These are phyloP conservation scores for Aspergillus ruber DNA, from an alignment of 2,329 filamentous ascomycete species.

Conservation along the genomic window DNA sequence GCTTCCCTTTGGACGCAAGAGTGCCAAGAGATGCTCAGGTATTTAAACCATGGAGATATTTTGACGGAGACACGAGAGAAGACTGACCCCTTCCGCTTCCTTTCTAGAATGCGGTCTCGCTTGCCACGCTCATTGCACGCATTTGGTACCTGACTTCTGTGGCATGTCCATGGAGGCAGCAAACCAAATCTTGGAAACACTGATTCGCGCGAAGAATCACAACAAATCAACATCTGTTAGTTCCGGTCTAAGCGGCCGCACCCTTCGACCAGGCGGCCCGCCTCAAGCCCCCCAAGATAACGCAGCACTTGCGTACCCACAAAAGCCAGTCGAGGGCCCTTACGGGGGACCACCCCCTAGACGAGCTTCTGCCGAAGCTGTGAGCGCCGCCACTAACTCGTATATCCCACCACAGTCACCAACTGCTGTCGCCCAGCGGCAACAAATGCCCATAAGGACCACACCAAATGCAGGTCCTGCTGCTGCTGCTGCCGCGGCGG, in stretches of 20 bases:
- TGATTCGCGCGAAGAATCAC: slow-evolving; percentile 71
- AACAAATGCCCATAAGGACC: slow-evolving; percentile 42
- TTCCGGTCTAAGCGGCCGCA: slow-evolving; percentile 57
- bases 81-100: slow-evolving; percentile 6
- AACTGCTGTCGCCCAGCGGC: slow-evolving; percentile 30
- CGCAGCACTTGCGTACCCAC: slow-evolving; percentile 28
- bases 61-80: background rate
- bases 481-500: slow-evolving; percentile 44
- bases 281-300: slow-evolving; percentile 38
- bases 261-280: slow-evolving; percentile 52
- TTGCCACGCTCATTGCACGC: slow-evolving; percentile 83
- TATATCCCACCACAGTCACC: slow-evolving; percentile 43
- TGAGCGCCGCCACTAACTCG: slow-evolving; percentile 38
- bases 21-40: slow-evolving; percentile 86
- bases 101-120: slow-evolving; percentile 77
- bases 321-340: slow-evolving; percentile 30
- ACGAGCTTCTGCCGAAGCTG: slow-evolving; percentile 34
- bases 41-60: slow-evolving; percentile 16
- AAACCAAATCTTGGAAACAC: slow-evolving; percentile 84
- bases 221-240: slow-evolving; percentile 50
- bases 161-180: slow-evolving; percentile 98
- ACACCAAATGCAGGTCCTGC: slow-evolving; percentile 44
- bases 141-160: slow-evolving; percentile 96
- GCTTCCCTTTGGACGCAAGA: slow-evolving; percentile 88
- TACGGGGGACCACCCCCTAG: slow-evolving; percentile 27